Conservation (phyloP, 371 early-diverging fungal genomes). For the Dichotomocladium elegans region DNA sequence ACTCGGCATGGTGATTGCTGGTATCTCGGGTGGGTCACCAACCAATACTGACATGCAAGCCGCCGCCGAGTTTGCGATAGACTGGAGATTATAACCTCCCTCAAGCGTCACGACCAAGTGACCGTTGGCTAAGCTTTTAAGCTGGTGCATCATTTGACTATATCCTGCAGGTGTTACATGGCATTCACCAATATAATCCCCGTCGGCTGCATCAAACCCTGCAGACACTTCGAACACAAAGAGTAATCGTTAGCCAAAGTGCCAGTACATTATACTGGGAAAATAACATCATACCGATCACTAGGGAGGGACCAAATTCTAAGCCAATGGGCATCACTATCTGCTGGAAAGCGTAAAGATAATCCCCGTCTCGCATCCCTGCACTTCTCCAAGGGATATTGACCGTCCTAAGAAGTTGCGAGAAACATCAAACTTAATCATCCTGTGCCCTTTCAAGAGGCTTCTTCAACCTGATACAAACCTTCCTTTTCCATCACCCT, state of each 20-base stretch:
- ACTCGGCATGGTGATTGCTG: constrained; percentile 31
- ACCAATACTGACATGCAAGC: constrained; percentile 75
- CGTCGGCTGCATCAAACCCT: constrained; percentile 88
- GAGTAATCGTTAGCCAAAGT: background rate
- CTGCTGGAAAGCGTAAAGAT: constrained; percentile 74
- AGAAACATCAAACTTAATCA: background rate
- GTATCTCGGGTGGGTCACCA: constrained; percentile 50
- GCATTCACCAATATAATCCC: constrained; percentile 86
- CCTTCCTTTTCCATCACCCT: constrained; percentile 62
- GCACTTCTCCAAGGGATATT: constrained; percentile 85
- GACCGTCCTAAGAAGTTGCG: constrained; percentile 56
- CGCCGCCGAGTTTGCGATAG: constrained; percentile 69
- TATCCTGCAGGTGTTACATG: constrained; percentile 80
- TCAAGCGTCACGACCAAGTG: constrained; percentile 77
- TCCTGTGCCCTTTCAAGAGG: background rate
- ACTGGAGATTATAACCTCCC: constrained; percentile 81
- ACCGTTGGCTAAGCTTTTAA: constrained; percentile 68
- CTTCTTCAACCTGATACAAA: constrained; percentile 18
- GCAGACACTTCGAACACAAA: constrained; percentile 58
- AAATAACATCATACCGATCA: constrained; percentile 59
- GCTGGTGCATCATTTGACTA: constrained; percentile 81
- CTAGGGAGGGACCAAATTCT: constrained; percentile 82
- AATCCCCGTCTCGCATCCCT: constrained; percentile 85
- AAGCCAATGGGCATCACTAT: constrained; percentile 79
- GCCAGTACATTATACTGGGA: background rate